Percentiles rank a stretch among this genome's conserved stretches.
phyloP scores from a whole-genome alignment of 306 rosid species.

The Alnus glutinosa region DNA sequence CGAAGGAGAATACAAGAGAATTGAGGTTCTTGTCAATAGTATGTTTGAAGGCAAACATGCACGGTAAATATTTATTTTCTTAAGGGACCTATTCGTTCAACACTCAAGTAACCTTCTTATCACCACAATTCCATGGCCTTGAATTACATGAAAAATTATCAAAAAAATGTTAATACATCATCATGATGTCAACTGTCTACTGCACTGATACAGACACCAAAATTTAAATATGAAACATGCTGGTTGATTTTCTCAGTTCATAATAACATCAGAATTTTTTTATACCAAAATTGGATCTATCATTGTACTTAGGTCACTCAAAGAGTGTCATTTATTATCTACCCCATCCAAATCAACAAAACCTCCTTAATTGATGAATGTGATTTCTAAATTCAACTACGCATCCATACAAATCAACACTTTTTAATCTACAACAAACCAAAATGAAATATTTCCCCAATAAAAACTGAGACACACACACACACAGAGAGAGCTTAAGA shows the following conservation, averaged over 20 bases:
- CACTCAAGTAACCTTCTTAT: background rate
- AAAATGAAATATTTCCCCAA: background rate
- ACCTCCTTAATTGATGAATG: background rate
- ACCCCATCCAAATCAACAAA: background rate
- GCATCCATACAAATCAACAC: background rate
- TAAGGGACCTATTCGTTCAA: background rate
- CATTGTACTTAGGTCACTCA: background rate
- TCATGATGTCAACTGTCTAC: background rate
- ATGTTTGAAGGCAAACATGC: background rate
- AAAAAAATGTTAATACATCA: background rate
- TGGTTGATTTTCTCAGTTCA: background rate
- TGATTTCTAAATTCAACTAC: background rate
- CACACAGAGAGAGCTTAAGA: background rate
- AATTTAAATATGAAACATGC: background rate
- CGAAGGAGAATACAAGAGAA: background rate
- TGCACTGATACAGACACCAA: background rate
- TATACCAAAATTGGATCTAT: background rate
- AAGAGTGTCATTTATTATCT: background rate
- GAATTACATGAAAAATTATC: background rate
- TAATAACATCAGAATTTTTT: background rate
- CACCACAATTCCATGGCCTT: background rate
- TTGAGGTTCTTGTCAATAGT: background rate
- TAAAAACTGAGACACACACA: background rate
- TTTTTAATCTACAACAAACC: background rate
- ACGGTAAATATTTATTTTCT: background rate